These are phyloP conservation scores for Penicillium sp. DNA, from an alignment of 2,329 filamentous ascomycete species.

Conservation along the genomic window DNA sequence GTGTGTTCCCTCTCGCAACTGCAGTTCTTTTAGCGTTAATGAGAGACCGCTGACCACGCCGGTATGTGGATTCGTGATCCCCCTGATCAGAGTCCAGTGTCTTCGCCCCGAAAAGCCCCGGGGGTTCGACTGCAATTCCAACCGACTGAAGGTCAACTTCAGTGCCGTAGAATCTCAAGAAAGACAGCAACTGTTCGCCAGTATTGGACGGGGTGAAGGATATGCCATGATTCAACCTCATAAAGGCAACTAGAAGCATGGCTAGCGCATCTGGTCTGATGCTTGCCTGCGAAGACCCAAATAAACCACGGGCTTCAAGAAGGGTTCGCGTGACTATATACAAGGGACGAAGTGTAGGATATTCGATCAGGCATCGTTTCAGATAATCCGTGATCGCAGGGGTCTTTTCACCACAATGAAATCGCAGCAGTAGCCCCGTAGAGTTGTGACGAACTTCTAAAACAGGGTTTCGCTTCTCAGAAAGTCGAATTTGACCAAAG, in stretches of 20 bases:
- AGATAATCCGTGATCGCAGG: conserved; percentile 48
- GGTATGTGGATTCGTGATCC: conserved; percentile 26
- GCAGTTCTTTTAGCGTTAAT: conserved; percentile 37
- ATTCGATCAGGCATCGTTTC: conserved; percentile 52
- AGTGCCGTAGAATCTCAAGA: conserved; percentile 55
- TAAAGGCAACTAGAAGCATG: conserved; percentile 60
- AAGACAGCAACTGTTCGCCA: conserved; percentile 51
- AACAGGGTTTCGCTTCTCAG: conserved; percentile 34
- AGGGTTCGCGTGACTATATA: conserved; percentile 56
- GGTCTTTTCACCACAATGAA: conserved; percentile 52
- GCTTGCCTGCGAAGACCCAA: conserved; percentile 53
- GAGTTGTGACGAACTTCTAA: conserved; percentile 46
- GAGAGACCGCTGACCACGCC: conserved; percentile 46
- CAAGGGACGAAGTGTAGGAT: conserved; percentile 54
- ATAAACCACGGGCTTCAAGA: conserved; percentile 55
- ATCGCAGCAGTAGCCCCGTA: conserved; percentile 57
- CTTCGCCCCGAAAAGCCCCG: conserved; percentile 43
- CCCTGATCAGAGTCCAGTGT: conserved; percentile 10
- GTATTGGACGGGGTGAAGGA: conserved; percentile 35
- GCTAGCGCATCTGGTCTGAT: conserved; percentile 60
- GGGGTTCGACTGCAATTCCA: conserved; percentile 57
- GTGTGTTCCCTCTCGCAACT: conserved; percentile 35
- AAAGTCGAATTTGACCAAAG: conserved; percentile 19
- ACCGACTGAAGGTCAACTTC: conserved; percentile 49
- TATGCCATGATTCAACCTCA: conserved; percentile 49